Evolutionary conservation across 2,329 filamentous ascomycete genomes (phyloP), one percentile per base, ranked within the genome.

Genomic region (Diaporthe vaccinii): DNA sequence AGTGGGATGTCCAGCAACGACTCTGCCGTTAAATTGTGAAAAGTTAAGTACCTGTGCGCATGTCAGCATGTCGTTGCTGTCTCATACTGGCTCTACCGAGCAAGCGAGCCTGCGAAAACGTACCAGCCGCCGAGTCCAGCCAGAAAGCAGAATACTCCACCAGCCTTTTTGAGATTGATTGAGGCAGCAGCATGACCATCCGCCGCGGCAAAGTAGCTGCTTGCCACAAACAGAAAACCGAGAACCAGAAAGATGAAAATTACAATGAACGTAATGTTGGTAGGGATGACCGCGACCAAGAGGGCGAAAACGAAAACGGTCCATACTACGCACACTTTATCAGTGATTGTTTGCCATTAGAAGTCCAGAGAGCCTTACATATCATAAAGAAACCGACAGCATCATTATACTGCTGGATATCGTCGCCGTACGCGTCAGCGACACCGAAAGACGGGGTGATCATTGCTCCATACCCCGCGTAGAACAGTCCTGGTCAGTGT

Each of bases 71-170:
- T 20, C n/a, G 20, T 39, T 31, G 1, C 10, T 7, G 17, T 41
- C 22, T 28, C 34, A 36, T 2, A 41, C 0, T 41, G 2, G 15
- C 3, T 25, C 7, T 46, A 2, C 22, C 1, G 17, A 15, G 5
- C 6, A 0, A 41, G 4, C 4, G 9, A 3, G 6, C 0, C 4
- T 15, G 15, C 5, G 1, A 4, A 39, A n/a, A 44, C 79, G 46
- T 70, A 79, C 80, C 79, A 81, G 61, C 79, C 79, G 15, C 79
- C 70, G 22, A 81, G 78, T 7, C 80, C 80, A 15, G 80, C 79
- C 1, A 81, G 58, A 55, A 81, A 81, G 12, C 78, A 80, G 34
- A 79, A 79, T 0, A 76, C 79, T 8, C 80, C 80, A 2, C 78
- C 79, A 0, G 78, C 59, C 51, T 81, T 80, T 59, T 80, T 80